Base-by-base conservation (phyloP, 805 yeast species). In the Yarrowia sp. region DNA sequence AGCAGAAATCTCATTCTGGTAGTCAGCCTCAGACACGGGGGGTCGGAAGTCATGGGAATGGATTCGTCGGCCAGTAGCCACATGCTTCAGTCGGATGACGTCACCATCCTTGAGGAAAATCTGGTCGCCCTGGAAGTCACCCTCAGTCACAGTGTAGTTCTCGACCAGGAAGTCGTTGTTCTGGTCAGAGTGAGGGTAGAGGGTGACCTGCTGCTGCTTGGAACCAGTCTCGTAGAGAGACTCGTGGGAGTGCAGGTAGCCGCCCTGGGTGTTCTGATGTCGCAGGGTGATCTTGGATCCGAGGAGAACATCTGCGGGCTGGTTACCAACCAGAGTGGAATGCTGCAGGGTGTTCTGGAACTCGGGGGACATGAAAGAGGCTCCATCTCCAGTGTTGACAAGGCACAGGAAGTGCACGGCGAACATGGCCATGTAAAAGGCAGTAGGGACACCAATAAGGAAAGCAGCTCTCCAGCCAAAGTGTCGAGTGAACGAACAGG, bases 1-100 rank as follows among this genome's bases (percentile, higher is more conserved):
- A 68, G 90, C 85, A 28, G 90, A 82, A 0, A 92, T 96, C 75
- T 92, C 96, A 68, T 82, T 83, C 72, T 92, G 87, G 75, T 93
- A 92, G 65, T 95, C 98, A 71, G 90, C 95, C 72, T 90, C 96
- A 10, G 93, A 83, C 28, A 92, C 83, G 10, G 97, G 97, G 3
- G 98, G 97, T 67, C 92, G 84, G 59, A 82, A 78, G 67, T 89
- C 89, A 68, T 81, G 85, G 22, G 91, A 88, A 68, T 86, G 86
- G 62, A 95, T 76, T 51, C 89, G 83, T 67, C 85, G 84, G 16
- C 86, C 83, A 0, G 98, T 88, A 1, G 70, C 67, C 66, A 80
- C 80, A 74, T 95, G 98, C 77, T 83, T 84, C n/a, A 95, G 73
- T 66, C 88, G 80, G 21, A 93, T 77, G 14, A 79, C 72, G 65